phyloP scores from a whole-genome alignment of 148 eudicot genomes.

The Vaccinium myrtillus region DNA sequence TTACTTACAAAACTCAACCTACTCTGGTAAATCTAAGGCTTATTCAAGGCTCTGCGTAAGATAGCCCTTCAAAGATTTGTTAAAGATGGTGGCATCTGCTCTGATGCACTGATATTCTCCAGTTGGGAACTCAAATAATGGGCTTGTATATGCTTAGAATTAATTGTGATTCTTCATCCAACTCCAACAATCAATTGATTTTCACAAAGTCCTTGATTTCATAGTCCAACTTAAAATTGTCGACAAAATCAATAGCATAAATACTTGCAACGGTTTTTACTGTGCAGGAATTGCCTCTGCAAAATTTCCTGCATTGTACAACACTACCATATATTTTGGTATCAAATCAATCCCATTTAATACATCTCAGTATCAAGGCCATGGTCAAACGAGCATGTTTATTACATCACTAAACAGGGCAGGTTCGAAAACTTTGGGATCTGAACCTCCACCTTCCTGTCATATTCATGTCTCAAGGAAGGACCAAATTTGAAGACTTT shows the following conservation, averaged over 20 bases:
- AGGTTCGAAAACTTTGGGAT: neutral
- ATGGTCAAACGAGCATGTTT: neutral
- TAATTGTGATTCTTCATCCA: neutral
- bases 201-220: neutral
- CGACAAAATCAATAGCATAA: neutral
- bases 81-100: neutral
- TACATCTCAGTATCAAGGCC: neutral
- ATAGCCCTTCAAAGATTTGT: neutral
- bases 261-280: neutral
- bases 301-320: neutral
- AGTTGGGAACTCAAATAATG: neutral
- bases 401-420: neutral
- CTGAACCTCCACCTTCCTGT: neutral
- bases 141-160: neutral
- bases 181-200: neutral
- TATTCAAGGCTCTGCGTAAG: neutral
- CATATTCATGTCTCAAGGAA: neutral
- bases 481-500: neutral
- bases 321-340: neutral
- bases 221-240: neutral
- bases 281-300: neutral
- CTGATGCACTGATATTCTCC: neutral
- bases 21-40: neutral
- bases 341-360: too few species aligned
- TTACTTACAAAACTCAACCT: neutral